Evolutionary conservation across 78 protist species (phyloP), one percentile per base, ranked within the genome.

Genomic region (Dictyostelium brefeldianum): DNA sequence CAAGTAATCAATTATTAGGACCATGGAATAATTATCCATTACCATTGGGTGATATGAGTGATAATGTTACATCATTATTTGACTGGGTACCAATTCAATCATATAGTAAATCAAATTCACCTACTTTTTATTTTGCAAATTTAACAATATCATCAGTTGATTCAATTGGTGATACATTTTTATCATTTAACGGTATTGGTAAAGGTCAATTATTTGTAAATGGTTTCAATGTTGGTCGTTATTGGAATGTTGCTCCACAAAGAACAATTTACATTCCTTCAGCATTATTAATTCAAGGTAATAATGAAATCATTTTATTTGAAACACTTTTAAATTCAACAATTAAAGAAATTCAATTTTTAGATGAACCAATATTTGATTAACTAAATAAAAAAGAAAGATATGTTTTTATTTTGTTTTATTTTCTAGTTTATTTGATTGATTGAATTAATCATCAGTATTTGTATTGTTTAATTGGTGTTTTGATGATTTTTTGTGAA

Each of bases 161-260:
- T 17, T 11, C 22, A 15, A 31, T 67, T 6, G 75, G 75, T 17
- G 91, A 84, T 43, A 79, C 91, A 0, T 82, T 20, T 62, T 74
- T 83, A 17, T 54, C 84, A 48, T 81, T 84, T 41, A 10, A 36
- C 22, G 87, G 90, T 3, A 29, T 80, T 7, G 84, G 90, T 62
- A 87, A 93, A 51, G 94, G 96, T 22, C 31, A 57, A 17, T 25
- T 82, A 14, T 93, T 71, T 83, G 79, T 93, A 20, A 93, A 93
- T 80, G 93, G 93, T 47, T 87, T 67, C 77, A 87, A 93, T 64
- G 81, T 93, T 43, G 96, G 96, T 67, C 46, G 96, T 25, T 93
- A 78, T 53, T 87, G 93, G 96, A 74, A 80, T 56, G 80, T 81
- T 62, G 96, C 94, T 9, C 96, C 94, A 8, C 94, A 87, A 62